A percentile compares a stretch with the other conserved stretches of the same genome.
phyloP scores from a whole-genome alignment of 805 yeast species.

The Pichia phayaonensis region DNA sequence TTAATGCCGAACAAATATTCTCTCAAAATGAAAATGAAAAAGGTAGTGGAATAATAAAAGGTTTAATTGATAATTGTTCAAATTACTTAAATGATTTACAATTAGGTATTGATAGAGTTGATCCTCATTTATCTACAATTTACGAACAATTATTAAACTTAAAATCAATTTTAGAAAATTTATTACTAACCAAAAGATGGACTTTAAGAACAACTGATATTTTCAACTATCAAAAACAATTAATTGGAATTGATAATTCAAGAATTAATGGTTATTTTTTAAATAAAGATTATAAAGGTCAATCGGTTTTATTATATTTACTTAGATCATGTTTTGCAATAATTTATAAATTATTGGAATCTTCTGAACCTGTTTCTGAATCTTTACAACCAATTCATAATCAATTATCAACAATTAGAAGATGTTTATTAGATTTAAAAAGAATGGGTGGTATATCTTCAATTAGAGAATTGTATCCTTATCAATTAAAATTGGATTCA shows the following conservation, averaged over 20 bases:
- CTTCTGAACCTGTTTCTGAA: constrained; percentile 93
- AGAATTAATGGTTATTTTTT: constrained; percentile 56
- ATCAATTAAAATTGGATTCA: constrained; percentile 87
- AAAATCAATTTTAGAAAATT: constrained; percentile 69
- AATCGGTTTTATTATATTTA: constrained; percentile 60
- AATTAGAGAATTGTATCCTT: constrained; percentile 88
- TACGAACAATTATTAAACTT: constrained; percentile 58
- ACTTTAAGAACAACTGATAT: constrained; percentile 93
- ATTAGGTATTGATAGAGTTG: constrained; percentile 39
- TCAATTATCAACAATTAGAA: constrained; percentile 83
- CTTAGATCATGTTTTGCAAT: constrained; percentile 87
- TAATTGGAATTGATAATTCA: constrained; percentile 66
- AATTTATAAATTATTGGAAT: constrained; percentile 80
- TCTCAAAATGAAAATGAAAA: constrained; percentile 18
- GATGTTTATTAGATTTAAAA: constrained; percentile 83
- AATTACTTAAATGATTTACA: constrained; percentile 62
- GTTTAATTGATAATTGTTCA: constrained; percentile 77
- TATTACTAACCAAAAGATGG: constrained; percentile 93
- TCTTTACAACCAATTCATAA: constrained; percentile 90
- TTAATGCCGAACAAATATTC: constrained; percentile 17
- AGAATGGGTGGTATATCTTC: constrained; percentile 88
- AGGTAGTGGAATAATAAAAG: constrained; percentile 51
- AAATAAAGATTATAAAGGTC: constrained; percentile 40
- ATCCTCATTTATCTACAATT: constrained; percentile 46
- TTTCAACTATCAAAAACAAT: constrained; percentile 67